phyloP scores from a whole-genome alignment of 2,329 filamentous ascomycete genomes.

The Colletotrichum musicola region DNA sequence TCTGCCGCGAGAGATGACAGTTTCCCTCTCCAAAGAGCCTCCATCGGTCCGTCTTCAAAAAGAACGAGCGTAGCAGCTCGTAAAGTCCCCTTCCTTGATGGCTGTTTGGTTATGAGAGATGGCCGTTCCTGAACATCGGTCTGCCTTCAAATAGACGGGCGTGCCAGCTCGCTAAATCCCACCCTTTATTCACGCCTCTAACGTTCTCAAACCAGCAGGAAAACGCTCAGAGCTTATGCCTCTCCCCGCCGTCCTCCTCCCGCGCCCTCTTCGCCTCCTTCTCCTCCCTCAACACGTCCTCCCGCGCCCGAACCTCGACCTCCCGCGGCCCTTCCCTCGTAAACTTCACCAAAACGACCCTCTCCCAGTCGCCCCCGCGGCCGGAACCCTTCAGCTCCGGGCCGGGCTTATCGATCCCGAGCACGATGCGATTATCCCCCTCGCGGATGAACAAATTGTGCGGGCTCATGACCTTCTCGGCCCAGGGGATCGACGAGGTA shows the following conservation, averaged over 20 bases:
- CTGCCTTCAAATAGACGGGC: too few species aligned
- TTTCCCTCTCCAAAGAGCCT: neutral
- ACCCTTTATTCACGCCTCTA: neutral
- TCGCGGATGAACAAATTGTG: constrained; percentile 58
- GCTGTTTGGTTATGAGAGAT: neutral
- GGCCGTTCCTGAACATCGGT: neutral
- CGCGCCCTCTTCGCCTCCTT: constrained; percentile 46
- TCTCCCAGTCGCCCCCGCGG: constrained; percentile 68
- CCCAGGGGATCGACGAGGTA: constrained; percentile 65
- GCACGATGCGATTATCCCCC: constrained; percentile 61
- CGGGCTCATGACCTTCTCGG: constrained; percentile 73
- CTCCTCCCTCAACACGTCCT: constrained; percentile 63
- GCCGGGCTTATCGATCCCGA: constrained; percentile 70
- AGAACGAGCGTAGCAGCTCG: neutral
- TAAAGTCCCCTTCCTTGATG: rapidly evolving
- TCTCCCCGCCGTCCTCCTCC: constrained; percentile 25
- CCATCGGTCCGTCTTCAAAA: neutral
- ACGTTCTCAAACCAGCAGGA: neutral
- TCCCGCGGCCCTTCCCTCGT: constrained; percentile 62
- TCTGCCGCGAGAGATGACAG: neutral
- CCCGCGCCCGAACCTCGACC: constrained; percentile 64
- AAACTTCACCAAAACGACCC: constrained; percentile 70
- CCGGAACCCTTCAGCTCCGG: constrained; percentile 62
- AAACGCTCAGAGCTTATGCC: constrained; percentile 18
- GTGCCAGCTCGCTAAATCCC: neutral